These are phyloP conservation scores for Cercospora sojina DNA, from an alignment of 2,329 filamentous ascomycete genomes.

Conservation along the genomic window DNA sequence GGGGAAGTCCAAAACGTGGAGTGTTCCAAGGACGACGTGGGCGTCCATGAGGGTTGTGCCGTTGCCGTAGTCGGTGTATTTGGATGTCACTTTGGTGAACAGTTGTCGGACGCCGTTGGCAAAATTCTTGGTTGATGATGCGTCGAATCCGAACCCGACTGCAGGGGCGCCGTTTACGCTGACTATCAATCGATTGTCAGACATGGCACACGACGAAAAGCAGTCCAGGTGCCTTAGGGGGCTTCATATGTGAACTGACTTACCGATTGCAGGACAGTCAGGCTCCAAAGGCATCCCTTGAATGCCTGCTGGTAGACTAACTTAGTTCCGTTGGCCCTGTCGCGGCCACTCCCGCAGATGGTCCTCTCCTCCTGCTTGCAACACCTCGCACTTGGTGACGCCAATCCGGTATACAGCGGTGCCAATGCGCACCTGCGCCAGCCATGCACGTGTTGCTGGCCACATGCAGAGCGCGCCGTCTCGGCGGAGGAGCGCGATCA, in stretches of 20 bases:
- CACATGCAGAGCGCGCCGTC: neutral
- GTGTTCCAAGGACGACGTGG: constrained; percentile 5
- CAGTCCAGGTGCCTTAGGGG: neutral
- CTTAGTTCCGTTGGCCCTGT: no score
- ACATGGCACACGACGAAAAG: neutral
- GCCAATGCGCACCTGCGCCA: neutral
- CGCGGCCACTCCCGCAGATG: neutral
- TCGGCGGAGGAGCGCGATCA: constrained; percentile 3
- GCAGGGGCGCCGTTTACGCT: constrained; percentile 6
- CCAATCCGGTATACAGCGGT: neutral
- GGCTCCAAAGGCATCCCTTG: constrained; percentile 6
- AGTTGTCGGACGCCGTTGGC: constrained; percentile 7
- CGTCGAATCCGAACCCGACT: constrained; percentile 9
- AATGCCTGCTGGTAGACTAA: neutral
- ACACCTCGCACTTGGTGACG: neutral
- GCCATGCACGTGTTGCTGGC: neutral
- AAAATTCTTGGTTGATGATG: constrained; percentile 9
- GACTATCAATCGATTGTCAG: neutral
- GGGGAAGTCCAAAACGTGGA: constrained; percentile 1
- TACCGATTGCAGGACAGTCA: constrained; percentile 6
- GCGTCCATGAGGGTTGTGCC: constrained; percentile 10
- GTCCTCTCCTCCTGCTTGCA: neutral
- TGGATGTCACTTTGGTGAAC: constrained; percentile 3
- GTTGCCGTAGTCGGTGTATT: constrained; percentile 8
- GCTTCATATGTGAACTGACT: neutral